Conservation (phyloP, 139 green algal genomes). For the Micromonas commoda region DNA sequence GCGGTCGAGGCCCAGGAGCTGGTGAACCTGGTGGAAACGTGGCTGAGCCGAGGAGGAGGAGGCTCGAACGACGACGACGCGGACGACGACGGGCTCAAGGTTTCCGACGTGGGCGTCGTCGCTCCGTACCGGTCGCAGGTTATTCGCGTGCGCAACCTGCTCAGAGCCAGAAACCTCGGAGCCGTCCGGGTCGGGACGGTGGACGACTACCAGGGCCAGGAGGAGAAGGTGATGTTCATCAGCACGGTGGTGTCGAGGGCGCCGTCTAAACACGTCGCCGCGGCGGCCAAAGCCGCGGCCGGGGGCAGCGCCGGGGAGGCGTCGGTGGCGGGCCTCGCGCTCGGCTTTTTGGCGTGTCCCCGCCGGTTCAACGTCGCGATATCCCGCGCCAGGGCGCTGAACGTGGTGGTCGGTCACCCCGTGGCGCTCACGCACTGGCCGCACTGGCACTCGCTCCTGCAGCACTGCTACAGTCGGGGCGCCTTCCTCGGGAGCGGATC, state of each 20-base stretch:
- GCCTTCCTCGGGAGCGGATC: not conserved
- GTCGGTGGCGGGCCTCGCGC: constrained; percentile 15
- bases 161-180: constrained; percentile 53
- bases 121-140: constrained; percentile 65
- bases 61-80: not conserved
- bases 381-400: constrained; percentile 67
- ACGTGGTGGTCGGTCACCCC: constrained; percentile 76
- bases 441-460: constrained; percentile 10
- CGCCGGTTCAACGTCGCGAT: constrained; percentile 89
- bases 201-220: constrained; percentile 78
- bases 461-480: not conserved
- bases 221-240: constrained; percentile 77
- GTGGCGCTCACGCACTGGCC: not conserved
- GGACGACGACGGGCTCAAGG: not conserved
- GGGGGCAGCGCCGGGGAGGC: not conserved
- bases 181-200: constrained; percentile 68
- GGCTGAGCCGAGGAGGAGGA: constrained; percentile 24
- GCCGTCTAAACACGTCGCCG: not conserved
- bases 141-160: constrained; percentile 59
- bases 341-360: constrained; percentile 69
- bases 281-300: not conserved
- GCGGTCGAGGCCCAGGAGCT: constrained; percentile 50
- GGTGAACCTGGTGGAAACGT: constrained; percentile 47
- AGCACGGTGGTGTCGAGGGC: constrained; percentile 53
- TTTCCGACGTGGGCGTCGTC: constrained; percentile 58